A percentile compares a stretch with the other conserved stretches of the same genome.
Evolutionary conservation across 176 grass and related monocot species (phyloP).

Genomic region (Rhipidocladum racemiflorum): DNA sequence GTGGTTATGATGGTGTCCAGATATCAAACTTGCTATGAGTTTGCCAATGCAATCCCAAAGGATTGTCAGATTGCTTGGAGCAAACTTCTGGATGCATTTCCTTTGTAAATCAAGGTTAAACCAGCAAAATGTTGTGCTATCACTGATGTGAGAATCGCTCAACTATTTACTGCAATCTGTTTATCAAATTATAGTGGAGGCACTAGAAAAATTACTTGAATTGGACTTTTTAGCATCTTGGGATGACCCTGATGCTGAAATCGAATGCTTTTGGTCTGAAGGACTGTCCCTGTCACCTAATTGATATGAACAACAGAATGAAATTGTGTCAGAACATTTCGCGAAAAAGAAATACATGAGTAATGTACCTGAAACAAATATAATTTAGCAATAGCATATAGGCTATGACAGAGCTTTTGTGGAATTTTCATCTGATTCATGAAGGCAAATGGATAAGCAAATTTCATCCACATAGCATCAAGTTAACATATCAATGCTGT

Average conservation of each 20-base stretch:
- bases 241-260: conserved; percentile 35
- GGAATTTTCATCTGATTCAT: background rate
- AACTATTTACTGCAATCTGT: conserved; percentile 15
- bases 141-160: background rate
- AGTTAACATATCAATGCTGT: background rate
- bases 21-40: background rate
- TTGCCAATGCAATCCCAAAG: background rate
- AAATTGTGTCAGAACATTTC: background rate
- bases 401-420: background rate
- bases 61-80: background rate
- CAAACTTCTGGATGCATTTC: background rate
- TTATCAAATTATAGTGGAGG: conserved; percentile 25
- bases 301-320: conserved; percentile 19
- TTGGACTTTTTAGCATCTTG: conserved; percentile 44
- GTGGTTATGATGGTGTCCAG: background rate
- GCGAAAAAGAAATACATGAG: background rate
- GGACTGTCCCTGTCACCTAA: conserved; percentile 37
- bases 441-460: background rate
- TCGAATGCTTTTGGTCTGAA: conserved; percentile 30
- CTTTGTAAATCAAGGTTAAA: background rate
- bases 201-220: conserved; percentile 38
- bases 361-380: background rate
- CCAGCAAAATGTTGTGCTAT: background rate
- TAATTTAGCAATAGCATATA: background rate
- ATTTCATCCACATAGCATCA: background rate